phyloP scores from a whole-genome alignment of 2,329 filamentous ascomycete species.

The Fusarium graminum region DNA sequence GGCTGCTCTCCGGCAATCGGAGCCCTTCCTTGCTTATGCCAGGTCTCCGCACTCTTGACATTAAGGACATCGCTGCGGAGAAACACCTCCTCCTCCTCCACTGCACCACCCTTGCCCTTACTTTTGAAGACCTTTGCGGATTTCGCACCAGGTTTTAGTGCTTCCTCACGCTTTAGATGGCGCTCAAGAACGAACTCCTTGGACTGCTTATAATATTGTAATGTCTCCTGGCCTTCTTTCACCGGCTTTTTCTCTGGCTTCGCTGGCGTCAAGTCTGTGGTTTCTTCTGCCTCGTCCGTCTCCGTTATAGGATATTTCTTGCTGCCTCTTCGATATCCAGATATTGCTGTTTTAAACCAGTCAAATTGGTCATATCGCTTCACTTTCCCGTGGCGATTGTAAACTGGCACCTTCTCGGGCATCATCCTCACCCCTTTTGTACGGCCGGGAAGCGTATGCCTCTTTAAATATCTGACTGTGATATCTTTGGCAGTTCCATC shows the following conservation, averaged over 20 bases:
- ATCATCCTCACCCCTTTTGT: conserved; percentile 88
- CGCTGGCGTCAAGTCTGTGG: conserved; percentile 79
- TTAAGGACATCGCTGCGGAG: conserved; percentile 81
- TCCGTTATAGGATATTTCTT: conserved; percentile 70
- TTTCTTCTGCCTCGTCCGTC: conserved; percentile 83
- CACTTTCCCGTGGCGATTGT: conserved; percentile 82
- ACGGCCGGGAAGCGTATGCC: conserved; percentile 84
- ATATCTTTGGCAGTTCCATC: conserved; percentile 96
- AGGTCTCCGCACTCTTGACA: conserved; percentile 93
- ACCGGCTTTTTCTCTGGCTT: conserved; percentile 79
- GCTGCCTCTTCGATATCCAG: conserved; percentile 71
- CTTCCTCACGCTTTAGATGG: conserved; percentile 92
- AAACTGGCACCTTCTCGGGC: conserved; percentile 82
- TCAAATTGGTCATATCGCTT: conserved; percentile 82
- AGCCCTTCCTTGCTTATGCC: conserved; percentile 95
- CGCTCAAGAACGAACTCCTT: conserved; percentile 86
- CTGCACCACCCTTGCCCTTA: conserved; percentile 78
- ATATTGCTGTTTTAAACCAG: conserved; percentile 89
- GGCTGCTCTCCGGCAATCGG: conserved; percentile 78
- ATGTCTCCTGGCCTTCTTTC: conserved; percentile 81
- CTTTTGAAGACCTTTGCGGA: conserved; percentile 81
- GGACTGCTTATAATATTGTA: conserved; percentile 90
- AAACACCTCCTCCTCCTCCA: conserved; percentile 84
- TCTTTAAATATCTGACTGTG: conserved; percentile 89
- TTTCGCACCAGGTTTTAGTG: conserved; percentile 75